Base-by-base conservation (phyloP, 371 early-diverging fungal species). In the Mucor velutinosus region DNA sequence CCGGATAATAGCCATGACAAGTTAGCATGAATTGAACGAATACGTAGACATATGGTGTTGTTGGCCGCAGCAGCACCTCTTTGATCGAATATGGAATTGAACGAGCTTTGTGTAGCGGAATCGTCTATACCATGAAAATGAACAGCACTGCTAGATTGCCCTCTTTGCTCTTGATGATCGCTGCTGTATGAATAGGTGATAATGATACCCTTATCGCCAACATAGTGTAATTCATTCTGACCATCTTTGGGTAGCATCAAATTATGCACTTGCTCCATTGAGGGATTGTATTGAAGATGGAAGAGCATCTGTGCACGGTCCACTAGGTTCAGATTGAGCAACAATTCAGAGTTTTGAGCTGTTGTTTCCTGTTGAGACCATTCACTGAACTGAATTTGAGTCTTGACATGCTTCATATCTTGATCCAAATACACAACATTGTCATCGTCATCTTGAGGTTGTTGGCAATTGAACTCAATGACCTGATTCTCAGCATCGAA, bases 1-100 rank as follows among this genome's bases (percentile, higher is more conserved):
- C 77, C 79, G 8, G 79, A 62, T 15, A 79, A n/a, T 0, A 79
- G 41, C 79, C 79, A 79, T 15, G 69, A 74, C 12, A 79, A n/a
- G 3, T 72, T 73, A 0, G 72, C 74, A 27, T 74, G 60, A 15
- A 78, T 43, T 64, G 72, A 76, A 1, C 55, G 35, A 12, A 76
- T 65, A 8, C 69, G 29, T 11, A 72, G 39, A 15, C 53, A n/a
- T 8, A 58, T n/a, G 57, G n/a, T 30, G 19, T 17, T 51, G 15
- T 14, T 58, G 27, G 59, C 33, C 47, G 62, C 21, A 39, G 41
- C 47, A 47, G n/a, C 19, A 10, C 10, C 11, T 10, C n/a, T 2
- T 21, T 47, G 47, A 8, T 47, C 47, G 10, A 47, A 47, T 19
- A 47, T 47, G 19, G 47, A 47, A 11, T 19, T 19, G 11, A 11